phyloP scores from a whole-genome alignment of 306 rosid genomes.

The Trichosanthes cucumerina region DNA sequence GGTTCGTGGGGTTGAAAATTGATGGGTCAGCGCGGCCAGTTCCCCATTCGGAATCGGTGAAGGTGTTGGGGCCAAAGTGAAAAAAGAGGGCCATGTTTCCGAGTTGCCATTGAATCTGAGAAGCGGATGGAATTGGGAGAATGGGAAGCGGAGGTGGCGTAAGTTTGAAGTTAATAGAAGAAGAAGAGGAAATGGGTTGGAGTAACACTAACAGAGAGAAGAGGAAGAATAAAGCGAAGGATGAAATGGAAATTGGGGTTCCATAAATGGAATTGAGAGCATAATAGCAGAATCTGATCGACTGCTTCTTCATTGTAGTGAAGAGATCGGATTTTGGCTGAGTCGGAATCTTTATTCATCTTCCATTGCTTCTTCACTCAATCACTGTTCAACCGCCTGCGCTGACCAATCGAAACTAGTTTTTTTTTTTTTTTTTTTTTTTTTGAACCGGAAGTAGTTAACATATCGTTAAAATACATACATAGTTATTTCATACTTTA shows the following conservation, averaged over 20 bases:
- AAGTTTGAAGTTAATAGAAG: constrained; percentile 3
- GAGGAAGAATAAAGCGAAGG: background rate
- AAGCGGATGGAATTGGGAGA: constrained; percentile 59
- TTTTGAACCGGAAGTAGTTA: too few relatives aligned
- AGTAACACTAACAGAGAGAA: background rate
- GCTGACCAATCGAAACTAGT: background rate
- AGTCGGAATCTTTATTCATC: background rate
- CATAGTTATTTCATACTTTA: too few relatives aligned
- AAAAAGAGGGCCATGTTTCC: constrained; percentile 63
- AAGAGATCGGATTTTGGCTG: background rate
- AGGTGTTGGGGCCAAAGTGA: constrained; percentile 90
- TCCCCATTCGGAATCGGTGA: constrained; percentile 82
- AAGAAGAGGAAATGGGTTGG: constrained; percentile 4
- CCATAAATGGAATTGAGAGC: background rate
- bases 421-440: too few relatives aligned
- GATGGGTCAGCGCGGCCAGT: constrained; percentile 45
- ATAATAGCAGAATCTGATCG: background rate
- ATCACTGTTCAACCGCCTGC: background rate
- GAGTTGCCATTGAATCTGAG: constrained; percentile 84
- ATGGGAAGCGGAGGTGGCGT: constrained; percentile 75
- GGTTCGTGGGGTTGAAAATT: constrained; percentile 46
- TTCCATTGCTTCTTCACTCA: background rate
- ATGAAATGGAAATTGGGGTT: background rate
- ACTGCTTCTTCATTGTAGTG: background rate
- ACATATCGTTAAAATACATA: too few relatives aligned